Percentiles rank a stretch among this genome's conserved stretches.
Conservation (phyloP, 176 grass and related monocot genomes). For the Elymus sibiricus region DNA sequence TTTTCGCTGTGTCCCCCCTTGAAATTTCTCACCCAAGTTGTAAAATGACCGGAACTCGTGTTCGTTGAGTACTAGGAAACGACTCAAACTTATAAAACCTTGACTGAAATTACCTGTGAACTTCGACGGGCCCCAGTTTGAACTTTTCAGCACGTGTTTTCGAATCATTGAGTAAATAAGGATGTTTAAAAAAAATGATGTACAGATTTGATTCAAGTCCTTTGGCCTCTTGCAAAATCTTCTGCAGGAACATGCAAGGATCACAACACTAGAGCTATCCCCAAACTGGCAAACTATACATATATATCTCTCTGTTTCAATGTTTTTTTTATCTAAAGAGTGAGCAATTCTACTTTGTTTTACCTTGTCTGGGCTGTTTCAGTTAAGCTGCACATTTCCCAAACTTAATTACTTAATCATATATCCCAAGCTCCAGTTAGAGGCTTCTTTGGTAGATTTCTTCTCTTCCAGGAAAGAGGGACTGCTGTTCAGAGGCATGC, state of each 20-base stretch:
- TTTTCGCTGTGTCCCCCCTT: too few relatives aligned
- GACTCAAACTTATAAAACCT: neutral
- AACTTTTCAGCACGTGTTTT: neutral
- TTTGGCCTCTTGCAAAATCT: neutral
- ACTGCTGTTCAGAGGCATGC: neutral
- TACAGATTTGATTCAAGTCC: neutral
- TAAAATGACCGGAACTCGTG: neutral
- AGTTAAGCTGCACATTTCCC: neutral
- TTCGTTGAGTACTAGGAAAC: neutral
- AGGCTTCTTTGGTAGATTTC: neutral
- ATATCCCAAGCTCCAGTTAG: neutral
- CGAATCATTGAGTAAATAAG: neutral
- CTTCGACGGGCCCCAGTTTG: neutral
- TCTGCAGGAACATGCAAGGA: neutral
- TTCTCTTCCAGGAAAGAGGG: constrained; percentile 16
- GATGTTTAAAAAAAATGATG: neutral
- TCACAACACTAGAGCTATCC: neutral
- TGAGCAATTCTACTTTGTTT: neutral
- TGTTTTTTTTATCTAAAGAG: neutral
- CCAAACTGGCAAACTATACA: neutral
- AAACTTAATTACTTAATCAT: neutral
- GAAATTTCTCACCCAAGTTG: too few relatives aligned
- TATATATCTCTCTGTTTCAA: neutral
- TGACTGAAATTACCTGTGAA: neutral
- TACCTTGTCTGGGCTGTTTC: neutral